A percentile compares a stretch with the other conserved stretches of the same genome.
Conservation (phyloP, 805 yeast genomes). For the Phaffomyces opuntiae region DNA sequence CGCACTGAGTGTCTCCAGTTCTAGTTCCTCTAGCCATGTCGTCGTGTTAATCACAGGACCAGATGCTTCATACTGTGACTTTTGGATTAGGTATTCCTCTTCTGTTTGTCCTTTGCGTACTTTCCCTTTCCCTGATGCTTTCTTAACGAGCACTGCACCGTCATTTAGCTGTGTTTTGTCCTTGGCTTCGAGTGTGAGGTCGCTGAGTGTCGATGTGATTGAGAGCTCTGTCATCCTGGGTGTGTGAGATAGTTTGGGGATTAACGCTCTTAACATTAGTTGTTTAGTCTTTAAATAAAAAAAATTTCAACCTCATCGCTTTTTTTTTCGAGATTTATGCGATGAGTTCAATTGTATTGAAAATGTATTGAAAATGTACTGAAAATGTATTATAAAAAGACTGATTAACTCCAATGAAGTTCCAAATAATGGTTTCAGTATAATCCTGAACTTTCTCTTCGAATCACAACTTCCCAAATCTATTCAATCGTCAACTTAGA, state of each 20-base stretch:
- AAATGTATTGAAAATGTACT: too few relatives aligned
- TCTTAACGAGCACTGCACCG: conserved; percentile 37
- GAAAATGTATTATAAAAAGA: too few relatives aligned
- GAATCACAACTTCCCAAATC: too few relatives aligned
- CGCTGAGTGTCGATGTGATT: neutral
- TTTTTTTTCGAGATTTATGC: too few relatives aligned
- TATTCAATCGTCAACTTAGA: too few relatives aligned
- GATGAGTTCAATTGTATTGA: too few relatives aligned
- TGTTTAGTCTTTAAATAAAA: neutral
- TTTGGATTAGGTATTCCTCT: conserved; percentile 53
- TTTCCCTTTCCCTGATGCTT: conserved; percentile 39
- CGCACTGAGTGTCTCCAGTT: conserved; percentile 23
- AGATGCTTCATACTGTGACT: conserved; percentile 35
- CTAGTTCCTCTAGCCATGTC: conserved; percentile 33
- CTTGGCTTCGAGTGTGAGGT: conserved; percentile 3
- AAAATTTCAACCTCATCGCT: neutral
- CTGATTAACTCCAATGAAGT: too few relatives aligned
- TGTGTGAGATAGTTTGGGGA: too few relatives aligned
- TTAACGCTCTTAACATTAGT: neutral
- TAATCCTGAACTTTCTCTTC: too few relatives aligned
- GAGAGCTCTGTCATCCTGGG: too few relatives aligned
- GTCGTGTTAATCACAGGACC: conserved; percentile 55
- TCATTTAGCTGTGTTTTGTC: conserved; percentile 19
- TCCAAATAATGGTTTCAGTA: too few relatives aligned
- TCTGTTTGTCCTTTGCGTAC: conserved; percentile 65